A percentile compares a stretch with the other conserved stretches of the same genome.
Evolutionary conservation across 2,329 filamentous ascomycete genomes (phyloP).

Genomic region (Fusarium concolor): DNA sequence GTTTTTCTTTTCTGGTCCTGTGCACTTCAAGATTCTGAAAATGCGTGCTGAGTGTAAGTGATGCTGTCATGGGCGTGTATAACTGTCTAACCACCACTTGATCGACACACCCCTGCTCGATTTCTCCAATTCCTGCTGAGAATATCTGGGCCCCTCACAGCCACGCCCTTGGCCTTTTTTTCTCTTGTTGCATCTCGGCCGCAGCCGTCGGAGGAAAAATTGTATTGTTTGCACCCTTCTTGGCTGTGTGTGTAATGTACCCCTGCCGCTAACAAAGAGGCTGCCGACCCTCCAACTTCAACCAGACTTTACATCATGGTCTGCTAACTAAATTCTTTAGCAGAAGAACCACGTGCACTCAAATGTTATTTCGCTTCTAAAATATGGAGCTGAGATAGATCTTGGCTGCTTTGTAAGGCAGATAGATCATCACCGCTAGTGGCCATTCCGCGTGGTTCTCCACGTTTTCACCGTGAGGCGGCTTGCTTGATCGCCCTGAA

Average conservation of each 20-base stretch:
- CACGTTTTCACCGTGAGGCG: slow-evolving; percentile 5
- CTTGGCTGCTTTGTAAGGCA: background rate
- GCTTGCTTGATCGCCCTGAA: slow-evolving; percentile 22
- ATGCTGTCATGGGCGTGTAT: slow-evolving; percentile 20
- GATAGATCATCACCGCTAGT: slow-evolving; percentile 10
- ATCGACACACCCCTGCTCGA: slow-evolving; percentile 20
- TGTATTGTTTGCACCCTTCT: background rate
- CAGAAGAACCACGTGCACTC: slow-evolving; percentile 11
- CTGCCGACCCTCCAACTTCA: background rate
- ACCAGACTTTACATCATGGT: slow-evolving; percentile 16
- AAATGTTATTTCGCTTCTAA: background rate
- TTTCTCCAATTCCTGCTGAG: slow-evolving; percentile 29
- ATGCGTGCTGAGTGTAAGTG: background rate
- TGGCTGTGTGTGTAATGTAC: background rate
- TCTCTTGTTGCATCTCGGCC: slow-evolving; percentile 32
- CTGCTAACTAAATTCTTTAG: slow-evolving; percentile 11
- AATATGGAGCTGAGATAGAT: background rate
- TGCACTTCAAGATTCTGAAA: background rate
- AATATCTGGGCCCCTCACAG: slow-evolving; percentile 13
- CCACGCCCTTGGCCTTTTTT: slow-evolving; percentile 6
- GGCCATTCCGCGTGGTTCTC: slow-evolving; percentile 14
- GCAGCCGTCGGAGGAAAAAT: slow-evolving; percentile 33
- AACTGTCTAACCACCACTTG: background rate
- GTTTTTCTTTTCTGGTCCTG: background rate
- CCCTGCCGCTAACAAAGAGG: slow-evolving; percentile 3